Conservation (phyloP, 345 rosid genomes). For the Acer yangbiense region DNA sequence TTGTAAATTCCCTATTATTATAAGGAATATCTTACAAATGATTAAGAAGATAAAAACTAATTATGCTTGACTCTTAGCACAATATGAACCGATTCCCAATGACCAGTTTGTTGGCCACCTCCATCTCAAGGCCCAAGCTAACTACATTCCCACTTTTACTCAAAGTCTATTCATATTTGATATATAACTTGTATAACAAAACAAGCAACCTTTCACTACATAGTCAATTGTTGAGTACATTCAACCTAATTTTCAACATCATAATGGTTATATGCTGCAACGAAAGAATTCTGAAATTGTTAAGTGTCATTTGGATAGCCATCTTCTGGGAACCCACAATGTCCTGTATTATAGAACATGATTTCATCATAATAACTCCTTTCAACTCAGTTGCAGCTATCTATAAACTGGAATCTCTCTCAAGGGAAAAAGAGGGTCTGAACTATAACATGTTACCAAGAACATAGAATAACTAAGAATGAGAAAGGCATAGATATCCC, state of each 20-base stretch:
- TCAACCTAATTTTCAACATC: neutral
- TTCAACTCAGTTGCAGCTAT: slow-evolving; percentile 4
- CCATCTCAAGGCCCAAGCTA: slow-evolving; percentile 1
- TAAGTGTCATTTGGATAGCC: neutral
- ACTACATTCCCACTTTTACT: neutral
- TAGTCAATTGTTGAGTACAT: too few species aligned
- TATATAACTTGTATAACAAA: neutral
- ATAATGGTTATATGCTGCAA: neutral
- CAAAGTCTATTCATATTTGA: neutral
- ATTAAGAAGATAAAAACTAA: neutral
- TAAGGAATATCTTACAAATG: neutral
- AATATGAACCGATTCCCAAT: neutral
- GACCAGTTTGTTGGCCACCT: neutral
- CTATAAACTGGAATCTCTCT: neutral
- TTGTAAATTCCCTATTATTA: neutral
- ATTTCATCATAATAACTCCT: neutral
- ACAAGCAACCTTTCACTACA: too few species aligned
- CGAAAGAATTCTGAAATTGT: neutral
- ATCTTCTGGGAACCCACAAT: neutral
- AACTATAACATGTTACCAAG: neutral
- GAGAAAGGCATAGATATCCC: neutral
- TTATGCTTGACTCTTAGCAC: neutral
- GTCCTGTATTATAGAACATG: neutral
- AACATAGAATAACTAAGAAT: neutral
- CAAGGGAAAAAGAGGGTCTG: neutral